Conservation (phyloP, 2,329 filamentous ascomycete species). For the Penicillium sp. region DNA sequence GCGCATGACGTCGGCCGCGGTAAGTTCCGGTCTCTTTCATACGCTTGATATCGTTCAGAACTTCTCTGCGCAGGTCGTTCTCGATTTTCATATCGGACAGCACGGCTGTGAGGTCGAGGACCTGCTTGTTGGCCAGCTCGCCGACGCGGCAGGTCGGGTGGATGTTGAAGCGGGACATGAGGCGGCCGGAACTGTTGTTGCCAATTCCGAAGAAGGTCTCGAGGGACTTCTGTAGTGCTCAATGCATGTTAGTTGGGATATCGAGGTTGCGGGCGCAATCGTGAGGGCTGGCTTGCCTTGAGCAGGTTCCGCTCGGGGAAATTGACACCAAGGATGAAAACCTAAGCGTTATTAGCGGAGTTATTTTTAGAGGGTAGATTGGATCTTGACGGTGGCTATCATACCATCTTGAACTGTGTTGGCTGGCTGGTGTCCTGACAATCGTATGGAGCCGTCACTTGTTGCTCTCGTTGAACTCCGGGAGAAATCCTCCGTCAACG, state of each 20-base stretch:
- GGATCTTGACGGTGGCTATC: background rate
- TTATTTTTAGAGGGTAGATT: background rate
- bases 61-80: slow-evolving; percentile 74
- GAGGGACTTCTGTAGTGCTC: slow-evolving; percentile 53
- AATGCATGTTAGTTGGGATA: slow-evolving; percentile 11
- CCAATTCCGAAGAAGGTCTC: slow-evolving; percentile 86
- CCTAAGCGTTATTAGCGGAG: slow-evolving; percentile 50
- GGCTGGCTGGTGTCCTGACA: slow-evolving; percentile 11
- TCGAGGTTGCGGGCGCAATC: slow-evolving; percentile 6
- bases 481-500: slow-evolving; percentile 35
- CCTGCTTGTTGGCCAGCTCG: slow-evolving; percentile 69
- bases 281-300: slow-evolving; percentile 58
- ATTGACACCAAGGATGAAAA: slow-evolving; percentile 82
- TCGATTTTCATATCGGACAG: slow-evolving; percentile 91
- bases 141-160: slow-evolving; percentile 79
- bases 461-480: slow-evolving; percentile 20
- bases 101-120: slow-evolving; percentile 79
- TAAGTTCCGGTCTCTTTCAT: slow-evolving; percentile 90
- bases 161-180: slow-evolving; percentile 88
- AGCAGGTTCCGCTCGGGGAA: slow-evolving; percentile 82
- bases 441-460: slow-evolving; percentile 14
- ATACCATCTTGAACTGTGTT: slow-evolving; percentile 34
- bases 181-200: slow-evolving; percentile 63
- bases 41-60: slow-evolving; percentile 81
- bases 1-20: slow-evolving; percentile 84